Evolutionary conservation across 768 basidiomycete genomes (phyloP).

Genomic region (Porphyrellus cyaneotinctus): DNA sequence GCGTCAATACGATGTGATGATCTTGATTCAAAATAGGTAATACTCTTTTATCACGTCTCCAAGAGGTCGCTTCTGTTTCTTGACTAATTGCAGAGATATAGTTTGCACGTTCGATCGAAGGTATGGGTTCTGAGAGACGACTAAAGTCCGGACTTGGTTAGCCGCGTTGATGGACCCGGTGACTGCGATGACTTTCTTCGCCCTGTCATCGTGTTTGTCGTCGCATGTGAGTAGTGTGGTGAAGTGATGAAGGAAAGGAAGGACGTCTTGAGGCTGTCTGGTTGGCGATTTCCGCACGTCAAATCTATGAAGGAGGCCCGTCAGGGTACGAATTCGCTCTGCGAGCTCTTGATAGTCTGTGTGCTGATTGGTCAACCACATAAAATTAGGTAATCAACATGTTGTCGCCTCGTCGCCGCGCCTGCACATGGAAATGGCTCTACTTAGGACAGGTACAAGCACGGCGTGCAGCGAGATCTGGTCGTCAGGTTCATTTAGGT

Average conservation of each 20-base stretch:
- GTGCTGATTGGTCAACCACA: too few species aligned
- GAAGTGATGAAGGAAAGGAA: not conserved
- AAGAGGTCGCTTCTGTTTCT: not conserved
- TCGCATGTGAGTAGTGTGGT: not conserved
- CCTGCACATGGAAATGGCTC: too few species aligned
- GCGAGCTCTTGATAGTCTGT: not conserved
- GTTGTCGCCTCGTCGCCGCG: too few species aligned
- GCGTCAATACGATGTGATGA: not conserved
- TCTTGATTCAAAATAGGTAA: not conserved
- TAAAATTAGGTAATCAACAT: too few species aligned
- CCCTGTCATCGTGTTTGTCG: not conserved
- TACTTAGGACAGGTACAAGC: constrained; percentile 80
- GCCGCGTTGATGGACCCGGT: not conserved
- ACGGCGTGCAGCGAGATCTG: constrained; percentile 68
- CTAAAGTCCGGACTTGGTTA: not conserved
- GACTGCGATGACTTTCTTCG: not conserved
- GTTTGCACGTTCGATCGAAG: not conserved
- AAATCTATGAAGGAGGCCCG: not conserved
- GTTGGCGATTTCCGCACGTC: not conserved
- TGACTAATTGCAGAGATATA: not conserved
- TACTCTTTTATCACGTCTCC: not conserved
- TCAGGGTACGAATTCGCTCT: not conserved
- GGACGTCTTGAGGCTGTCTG: not conserved
- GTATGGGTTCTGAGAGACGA: not conserved
- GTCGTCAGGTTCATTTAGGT: constrained; percentile 72